phyloP scores from a whole-genome alignment of 2,329 filamentous ascomycete species.

The Clonostachys rhizophaga region DNA sequence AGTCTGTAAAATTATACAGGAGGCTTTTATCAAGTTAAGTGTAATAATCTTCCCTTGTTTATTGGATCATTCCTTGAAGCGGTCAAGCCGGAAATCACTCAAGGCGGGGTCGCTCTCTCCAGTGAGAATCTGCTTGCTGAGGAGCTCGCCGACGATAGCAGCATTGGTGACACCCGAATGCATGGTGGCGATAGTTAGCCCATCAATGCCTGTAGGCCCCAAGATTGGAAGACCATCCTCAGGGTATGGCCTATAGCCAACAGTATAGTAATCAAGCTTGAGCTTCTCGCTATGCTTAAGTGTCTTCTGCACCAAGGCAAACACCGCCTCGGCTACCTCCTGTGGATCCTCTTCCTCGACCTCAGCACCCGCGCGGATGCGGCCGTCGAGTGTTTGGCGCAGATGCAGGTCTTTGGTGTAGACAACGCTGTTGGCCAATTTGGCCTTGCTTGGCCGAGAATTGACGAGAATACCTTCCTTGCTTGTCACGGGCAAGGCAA shows the following conservation, averaged over 20 bases:
- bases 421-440: constrained; percentile 11
- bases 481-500: constrained; percentile 13
- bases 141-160: constrained; percentile 2
- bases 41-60: too few species aligned
- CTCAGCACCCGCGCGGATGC: constrained; percentile 11
- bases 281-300: constrained; percentile 12
- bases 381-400: constrained; percentile 18
- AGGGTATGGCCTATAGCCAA: constrained; percentile 16
- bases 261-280: constrained; percentile 18
- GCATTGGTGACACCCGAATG: constrained; percentile 10
- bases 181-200: constrained; percentile 20
- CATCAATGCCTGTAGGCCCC: constrained; percentile 14
- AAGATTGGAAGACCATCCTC: constrained; percentile 19
- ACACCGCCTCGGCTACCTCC: constrained; percentile 11
- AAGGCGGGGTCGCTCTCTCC: constrained; percentile 1
- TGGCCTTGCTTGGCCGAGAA: constrained; percentile 11
- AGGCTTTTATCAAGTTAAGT: too few species aligned
- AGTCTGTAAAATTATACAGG: too few species aligned
- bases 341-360: constrained; percentile 12
- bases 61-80: background rate
- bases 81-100: background rate
- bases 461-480: constrained; percentile 19
- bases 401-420: constrained; percentile 16
- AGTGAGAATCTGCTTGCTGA: constrained; percentile 2
- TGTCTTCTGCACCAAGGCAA: constrained; percentile 9